Conservation (phyloP, 2,329 filamentous ascomycete species). For the Aspergillus ustus region DNA sequence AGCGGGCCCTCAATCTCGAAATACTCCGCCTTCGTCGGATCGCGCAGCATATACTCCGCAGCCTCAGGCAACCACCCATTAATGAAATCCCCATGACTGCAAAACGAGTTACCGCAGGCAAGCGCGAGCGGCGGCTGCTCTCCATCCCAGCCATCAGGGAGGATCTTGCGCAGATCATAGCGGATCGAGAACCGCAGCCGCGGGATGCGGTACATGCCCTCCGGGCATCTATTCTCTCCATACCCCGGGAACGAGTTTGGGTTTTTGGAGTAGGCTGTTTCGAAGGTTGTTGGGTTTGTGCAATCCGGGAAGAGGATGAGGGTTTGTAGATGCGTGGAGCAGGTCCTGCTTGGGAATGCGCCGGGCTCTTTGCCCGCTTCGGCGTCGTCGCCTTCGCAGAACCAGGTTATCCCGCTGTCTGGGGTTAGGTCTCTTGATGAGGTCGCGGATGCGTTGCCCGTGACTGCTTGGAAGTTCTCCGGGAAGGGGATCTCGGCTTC, state of each 20-base stretch:
- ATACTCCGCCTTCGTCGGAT: background rate
- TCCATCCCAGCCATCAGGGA: conserved; percentile 23
- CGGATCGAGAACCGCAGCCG: conserved; percentile 25
- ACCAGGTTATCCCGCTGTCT: conserved; percentile 19
- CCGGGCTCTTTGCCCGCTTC: conserved; percentile 7
- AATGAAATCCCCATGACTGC: conserved; percentile 6
- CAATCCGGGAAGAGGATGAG: conserved; percentile 24
- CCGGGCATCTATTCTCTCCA: conserved; percentile 21
- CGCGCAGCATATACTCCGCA: background rate
- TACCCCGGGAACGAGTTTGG: conserved; percentile 14
- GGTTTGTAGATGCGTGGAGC: conserved; percentile 5
- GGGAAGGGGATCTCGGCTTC: background rate
- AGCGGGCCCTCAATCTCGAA: background rate
- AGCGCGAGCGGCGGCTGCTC: conserved; percentile 7
- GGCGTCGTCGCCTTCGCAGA: conserved; percentile 16
- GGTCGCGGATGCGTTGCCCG: conserved; percentile 13
- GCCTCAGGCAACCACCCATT: background rate
- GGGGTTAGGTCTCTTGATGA: conserved; percentile 10
- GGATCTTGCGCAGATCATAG: conserved; percentile 17
- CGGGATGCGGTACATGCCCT: conserved; percentile 22
- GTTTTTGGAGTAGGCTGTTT: conserved; percentile 10
- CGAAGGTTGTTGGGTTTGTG: conserved; percentile 17
- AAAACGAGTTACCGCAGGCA: background rate
- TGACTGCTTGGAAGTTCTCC: background rate
- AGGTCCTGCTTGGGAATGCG: conserved; percentile 18